These are phyloP conservation scores for Reutealis trisperma DNA, from an alignment of 345 rosid genomes.

Conservation along the genomic window DNA sequence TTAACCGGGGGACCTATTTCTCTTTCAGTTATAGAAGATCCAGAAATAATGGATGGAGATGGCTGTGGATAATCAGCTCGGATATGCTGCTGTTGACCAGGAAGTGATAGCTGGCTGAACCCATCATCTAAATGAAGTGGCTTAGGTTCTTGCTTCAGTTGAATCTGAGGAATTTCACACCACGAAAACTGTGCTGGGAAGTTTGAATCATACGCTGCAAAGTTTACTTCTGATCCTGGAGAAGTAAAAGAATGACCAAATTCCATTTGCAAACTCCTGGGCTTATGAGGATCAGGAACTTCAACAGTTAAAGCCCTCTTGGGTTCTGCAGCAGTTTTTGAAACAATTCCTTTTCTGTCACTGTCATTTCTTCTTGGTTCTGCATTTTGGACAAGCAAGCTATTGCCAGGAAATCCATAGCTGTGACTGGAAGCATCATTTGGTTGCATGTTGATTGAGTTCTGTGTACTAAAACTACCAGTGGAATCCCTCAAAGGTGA, in stretches of 20 bases:
- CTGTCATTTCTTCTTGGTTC: slow-evolving; percentile 43
- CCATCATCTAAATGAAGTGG: slow-evolving; percentile 43
- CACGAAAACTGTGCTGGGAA: slow-evolving; percentile 44
- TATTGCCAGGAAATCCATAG: slow-evolving; percentile 42
- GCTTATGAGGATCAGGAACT: slow-evolving; percentile 36
- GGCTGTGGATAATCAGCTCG: slow-evolving; percentile 27
- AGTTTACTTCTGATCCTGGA: slow-evolving; percentile 34
- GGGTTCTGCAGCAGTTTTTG: slow-evolving; percentile 43
- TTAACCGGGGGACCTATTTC: slow-evolving; percentile 21
- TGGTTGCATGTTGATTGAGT: slow-evolving; percentile 35
- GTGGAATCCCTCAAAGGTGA: slow-evolving; percentile 47
- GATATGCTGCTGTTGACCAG: slow-evolving; percentile 31
- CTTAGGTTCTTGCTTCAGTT: slow-evolving; percentile 43
- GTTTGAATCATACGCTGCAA: slow-evolving; percentile 42
- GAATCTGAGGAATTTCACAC: slow-evolving; percentile 53
- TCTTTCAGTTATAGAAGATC: slow-evolving; percentile 29
- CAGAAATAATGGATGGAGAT: slow-evolving; percentile 29
- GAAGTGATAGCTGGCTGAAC: slow-evolving; percentile 44
- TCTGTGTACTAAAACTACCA: slow-evolving; percentile 42
- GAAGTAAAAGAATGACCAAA: slow-evolving; percentile 42
- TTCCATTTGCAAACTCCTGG: slow-evolving; percentile 43
- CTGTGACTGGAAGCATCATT: slow-evolving; percentile 40
- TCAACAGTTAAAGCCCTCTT: slow-evolving; percentile 41
- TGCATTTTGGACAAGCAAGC: slow-evolving; percentile 37
- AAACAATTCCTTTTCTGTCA: slow-evolving; percentile 43